Evolutionary conservation across 768 basidiomycete species (phyloP).

Genomic region (Strobilomyces dryophilus): DNA sequence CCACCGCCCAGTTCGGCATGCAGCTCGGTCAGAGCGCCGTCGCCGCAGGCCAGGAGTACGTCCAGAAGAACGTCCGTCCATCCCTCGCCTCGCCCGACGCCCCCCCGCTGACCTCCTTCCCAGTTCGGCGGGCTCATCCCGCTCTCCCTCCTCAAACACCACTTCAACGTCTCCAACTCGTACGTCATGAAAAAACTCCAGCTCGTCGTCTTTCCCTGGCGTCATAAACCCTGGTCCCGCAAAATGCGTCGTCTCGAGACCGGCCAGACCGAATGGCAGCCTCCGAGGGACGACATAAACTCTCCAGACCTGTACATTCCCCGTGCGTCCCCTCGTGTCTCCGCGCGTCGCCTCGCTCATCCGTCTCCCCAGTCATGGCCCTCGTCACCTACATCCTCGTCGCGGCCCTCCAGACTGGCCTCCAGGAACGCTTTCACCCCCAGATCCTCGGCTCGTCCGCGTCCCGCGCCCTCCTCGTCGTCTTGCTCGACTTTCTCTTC

Average conservation of each 20-base stretch:
- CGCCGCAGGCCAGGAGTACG: slow-evolving; percentile 91
- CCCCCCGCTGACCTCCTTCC: slow-evolving; percentile 25
- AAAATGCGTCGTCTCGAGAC: slow-evolving; percentile 62
- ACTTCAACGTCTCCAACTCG: slow-evolving; percentile 94
- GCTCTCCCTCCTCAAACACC: slow-evolving; percentile 72
- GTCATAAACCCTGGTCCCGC: slow-evolving; percentile 83
- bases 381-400: slow-evolving; percentile 93
- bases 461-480: slow-evolving; percentile 75
- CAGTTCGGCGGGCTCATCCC: slow-evolving; percentile 83
- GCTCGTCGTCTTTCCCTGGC: slow-evolving; percentile 93
- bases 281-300: slow-evolving; percentile 93
- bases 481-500: slow-evolving; percentile 77
- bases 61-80: slow-evolving; percentile 81
- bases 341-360: slow-evolving; percentile 4
- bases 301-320: slow-evolving; percentile 94
- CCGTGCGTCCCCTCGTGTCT: slow-evolving; percentile 38
- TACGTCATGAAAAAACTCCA: slow-evolving; percentile 90
- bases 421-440: slow-evolving; percentile 81
- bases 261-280: slow-evolving; percentile 67
- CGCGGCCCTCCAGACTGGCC: slow-evolving; percentile 78
- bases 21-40: slow-evolving; percentile 91
- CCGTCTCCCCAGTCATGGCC: slow-evolving; percentile 70
- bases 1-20: slow-evolving; percentile 94
- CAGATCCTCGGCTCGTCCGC: slow-evolving; percentile 84
- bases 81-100: neutral